A percentile compares a stretch with the other conserved stretches of the same genome.
phyloP scores from a whole-genome alignment of 1,284 basidiomycete species.

The Puccinia triticina region DNA sequence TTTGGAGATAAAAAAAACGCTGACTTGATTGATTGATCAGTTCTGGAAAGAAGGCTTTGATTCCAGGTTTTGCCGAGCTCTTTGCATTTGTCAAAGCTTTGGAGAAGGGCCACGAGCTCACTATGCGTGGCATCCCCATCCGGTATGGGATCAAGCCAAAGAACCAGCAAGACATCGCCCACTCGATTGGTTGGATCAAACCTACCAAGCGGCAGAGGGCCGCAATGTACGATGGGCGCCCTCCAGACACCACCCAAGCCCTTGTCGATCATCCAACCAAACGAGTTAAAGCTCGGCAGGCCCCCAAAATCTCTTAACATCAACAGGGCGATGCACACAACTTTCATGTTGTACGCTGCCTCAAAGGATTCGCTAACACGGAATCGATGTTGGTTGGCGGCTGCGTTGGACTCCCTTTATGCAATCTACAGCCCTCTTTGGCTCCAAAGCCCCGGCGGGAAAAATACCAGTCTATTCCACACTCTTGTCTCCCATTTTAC shows the following conservation, averaged over 20 bases:
- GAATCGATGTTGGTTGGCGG: constrained; percentile 12
- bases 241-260: too few species aligned
- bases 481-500: not conserved
- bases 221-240: too few species aligned
- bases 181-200: too few species aligned
- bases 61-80: not conserved
- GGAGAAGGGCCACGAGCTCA: too few species aligned
- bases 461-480: not conserved
- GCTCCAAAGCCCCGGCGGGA: not conserved
- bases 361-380: not conserved
- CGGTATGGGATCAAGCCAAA: not conserved
- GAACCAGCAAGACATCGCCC: not conserved
- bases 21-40: not conserved
- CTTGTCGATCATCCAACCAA: too few species aligned
- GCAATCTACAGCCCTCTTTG: constrained; percentile 1
- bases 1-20: not conserved
- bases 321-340: too few species aligned
- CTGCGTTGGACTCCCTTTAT: too few species aligned
- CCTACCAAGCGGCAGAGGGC: too few species aligned
- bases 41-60: not conserved
- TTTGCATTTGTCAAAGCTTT: constrained; percentile 7
- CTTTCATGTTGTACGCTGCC: not conserved
- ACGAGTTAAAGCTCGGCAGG: too few species aligned
- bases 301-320: too few species aligned
- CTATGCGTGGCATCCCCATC: not conserved